phyloP scores from a whole-genome alignment of 2,329 filamentous ascomycete genomes.

The Colletotrichum shisoi region DNA sequence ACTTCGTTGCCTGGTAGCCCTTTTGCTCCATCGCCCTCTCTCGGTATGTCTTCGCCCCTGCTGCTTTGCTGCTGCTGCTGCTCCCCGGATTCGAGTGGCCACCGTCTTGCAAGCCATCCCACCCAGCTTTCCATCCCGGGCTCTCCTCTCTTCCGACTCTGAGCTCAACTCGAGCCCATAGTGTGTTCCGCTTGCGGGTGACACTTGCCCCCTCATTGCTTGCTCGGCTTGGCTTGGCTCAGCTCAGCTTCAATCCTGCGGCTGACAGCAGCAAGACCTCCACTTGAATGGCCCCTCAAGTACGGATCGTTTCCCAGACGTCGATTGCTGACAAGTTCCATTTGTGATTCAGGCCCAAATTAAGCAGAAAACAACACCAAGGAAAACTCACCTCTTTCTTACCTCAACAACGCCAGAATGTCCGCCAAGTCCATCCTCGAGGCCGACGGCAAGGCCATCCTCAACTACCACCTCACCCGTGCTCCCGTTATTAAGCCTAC shows the following conservation, averaged over 20 bases:
- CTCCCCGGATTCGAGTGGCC: conserved; percentile 18
- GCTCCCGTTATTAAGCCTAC: conserved; percentile 97
- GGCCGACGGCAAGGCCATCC: conserved; percentile 99
- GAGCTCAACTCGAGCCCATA: conserved; percentile 23
- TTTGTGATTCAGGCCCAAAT: conserved; percentile 12
- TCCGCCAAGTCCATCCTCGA: conserved; percentile 92
- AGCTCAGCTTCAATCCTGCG: conserved; percentile 17
- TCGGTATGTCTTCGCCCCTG: conserved; percentile 31
- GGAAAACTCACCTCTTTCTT: conserved; percentile 29
- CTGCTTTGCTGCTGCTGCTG: background rate
- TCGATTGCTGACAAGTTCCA: conserved; percentile 24
- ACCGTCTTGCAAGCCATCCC: conserved; percentile 17
- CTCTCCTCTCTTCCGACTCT: background rate
- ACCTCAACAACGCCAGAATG: conserved; percentile 48
- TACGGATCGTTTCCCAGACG: conserved; percentile 11
- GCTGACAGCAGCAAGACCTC: conserved; percentile 12
- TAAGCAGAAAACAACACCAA: conserved; percentile 33
- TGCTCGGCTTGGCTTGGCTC: background rate
- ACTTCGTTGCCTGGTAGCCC: conserved; percentile 34
- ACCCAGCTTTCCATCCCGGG: background rate
- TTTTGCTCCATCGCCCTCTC: conserved; percentile 21
- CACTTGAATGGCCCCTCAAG: conserved; percentile 6
- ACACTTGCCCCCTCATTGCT: conserved; percentile 22
- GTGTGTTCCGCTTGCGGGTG: conserved; percentile 30
- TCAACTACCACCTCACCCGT: conserved; percentile 99